Evolutionary conservation across 2,329 filamentous ascomycete species (phyloP), one percentile per base, ranked within the genome.

Genomic region (Colletotrichum endophyticum): DNA sequence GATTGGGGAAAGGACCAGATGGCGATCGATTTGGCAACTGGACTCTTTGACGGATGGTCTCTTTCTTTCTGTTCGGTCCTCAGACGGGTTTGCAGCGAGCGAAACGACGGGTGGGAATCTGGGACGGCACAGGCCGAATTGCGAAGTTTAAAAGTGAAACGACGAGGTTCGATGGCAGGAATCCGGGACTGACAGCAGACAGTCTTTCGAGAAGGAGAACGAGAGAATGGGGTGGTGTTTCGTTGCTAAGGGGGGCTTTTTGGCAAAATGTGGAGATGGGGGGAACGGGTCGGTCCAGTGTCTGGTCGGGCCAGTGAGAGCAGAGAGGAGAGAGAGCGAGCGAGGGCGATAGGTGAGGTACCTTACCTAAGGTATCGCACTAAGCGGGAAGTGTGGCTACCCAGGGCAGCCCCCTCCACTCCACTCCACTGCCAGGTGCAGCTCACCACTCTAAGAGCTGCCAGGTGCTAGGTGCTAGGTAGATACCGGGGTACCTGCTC

Each of bases 61-160:
- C 19, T 16, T 32, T 30, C 32, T 30, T 27, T 15, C 28, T 25
- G 12, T 32, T 56, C 19, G 57, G 27, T 53, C 34, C 27, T 49
- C 63, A 49, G 63, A 59, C 32, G 67, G 66, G 27, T 64, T 71
- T 64, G 44, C 74, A 70, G 74, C 74, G 74, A 76, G 66, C 59
- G 74, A 69, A 76, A 69, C 74, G 70, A 57, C 49, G 70, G 49
- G 74, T 74, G 70, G 74, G 64, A 76, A 70, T 69, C 70, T 76
- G 64, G 74, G 70, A 76, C 74, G 70, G 74, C 74, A 76, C 71
- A 76, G 74, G 74, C 74, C 74, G 74, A 70, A 74, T 74, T 73
- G 70, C 74, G 74, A 76, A 76, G 70, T 73, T 76, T 75, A 70
- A 77, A 77, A 56, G 72, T 77, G 75, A 77, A 77, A 77, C 75